Evolutionary conservation across 257 asterid species (phyloP).

Genomic region (Oldenlandia corymbosa): DNA sequence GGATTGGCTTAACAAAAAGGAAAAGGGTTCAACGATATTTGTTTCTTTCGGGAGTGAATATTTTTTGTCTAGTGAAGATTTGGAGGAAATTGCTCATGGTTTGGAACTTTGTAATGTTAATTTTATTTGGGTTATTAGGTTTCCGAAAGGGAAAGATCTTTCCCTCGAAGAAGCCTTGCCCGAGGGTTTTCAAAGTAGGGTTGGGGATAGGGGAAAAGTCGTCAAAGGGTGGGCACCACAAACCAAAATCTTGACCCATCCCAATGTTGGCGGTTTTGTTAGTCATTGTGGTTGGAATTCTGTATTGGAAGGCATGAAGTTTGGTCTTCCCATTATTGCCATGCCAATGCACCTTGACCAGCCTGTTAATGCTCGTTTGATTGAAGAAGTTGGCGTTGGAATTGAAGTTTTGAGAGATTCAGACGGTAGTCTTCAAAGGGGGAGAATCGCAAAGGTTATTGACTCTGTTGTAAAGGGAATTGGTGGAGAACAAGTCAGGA

Average conservation of each 20-base stretch:
- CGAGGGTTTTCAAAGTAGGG: background rate
- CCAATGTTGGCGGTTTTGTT: constrained; percentile 16
- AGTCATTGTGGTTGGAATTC: constrained; percentile 27
- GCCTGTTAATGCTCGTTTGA: constrained; percentile 19
- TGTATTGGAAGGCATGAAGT: constrained; percentile 11
- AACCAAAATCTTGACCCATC: constrained; percentile 10
- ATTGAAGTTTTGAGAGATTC: constrained; percentile 15
- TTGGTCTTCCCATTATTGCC: constrained; percentile 19
- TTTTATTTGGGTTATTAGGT: constrained; percentile 23
- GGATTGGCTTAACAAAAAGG: constrained; percentile 15
- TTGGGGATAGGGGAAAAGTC: constrained; percentile 15
- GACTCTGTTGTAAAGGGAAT: background rate
- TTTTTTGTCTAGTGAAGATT: constrained; percentile 13
- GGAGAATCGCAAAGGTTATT: constrained; percentile 3
- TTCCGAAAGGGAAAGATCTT: constrained; percentile 11
- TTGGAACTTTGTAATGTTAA: constrained; percentile 14
- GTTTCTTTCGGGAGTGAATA: constrained; percentile 22
- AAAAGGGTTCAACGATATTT: constrained; percentile 9
- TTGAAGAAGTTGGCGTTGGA: constrained; percentile 9
- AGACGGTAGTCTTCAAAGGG: background rate
- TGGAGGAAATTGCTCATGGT: constrained; percentile 18
- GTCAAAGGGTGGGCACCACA: constrained; percentile 21
- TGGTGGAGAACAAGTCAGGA: constrained; percentile 10
- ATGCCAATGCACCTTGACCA: constrained; percentile 22
- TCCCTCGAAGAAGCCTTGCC: constrained; percentile 9